Evolutionary conservation across 2,329 filamentous ascomycete genomes (phyloP).

Genomic region (Trichoderma oligosporum): DNA sequence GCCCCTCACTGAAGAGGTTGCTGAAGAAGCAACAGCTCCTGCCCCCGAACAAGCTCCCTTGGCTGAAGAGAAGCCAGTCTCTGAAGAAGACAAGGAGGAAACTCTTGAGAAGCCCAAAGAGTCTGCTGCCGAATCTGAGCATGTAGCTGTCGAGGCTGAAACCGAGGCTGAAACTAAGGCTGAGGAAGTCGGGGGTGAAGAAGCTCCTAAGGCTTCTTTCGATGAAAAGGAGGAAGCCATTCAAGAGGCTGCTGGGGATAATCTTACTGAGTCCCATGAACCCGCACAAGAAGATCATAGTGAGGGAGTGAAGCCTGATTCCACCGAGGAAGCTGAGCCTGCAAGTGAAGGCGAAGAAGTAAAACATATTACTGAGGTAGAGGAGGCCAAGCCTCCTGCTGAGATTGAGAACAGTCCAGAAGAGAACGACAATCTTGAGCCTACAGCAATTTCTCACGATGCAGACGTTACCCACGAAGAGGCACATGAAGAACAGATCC

Average conservation of each 20-base stretch:
- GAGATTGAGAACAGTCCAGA: neutral
- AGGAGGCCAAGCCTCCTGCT: neutral
- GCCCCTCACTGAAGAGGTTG: neutral
- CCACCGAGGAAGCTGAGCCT: constrained; percentile 5
- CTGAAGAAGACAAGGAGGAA: neutral
- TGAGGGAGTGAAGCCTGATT: neutral
- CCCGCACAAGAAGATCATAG: neutral
- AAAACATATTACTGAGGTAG: neutral
- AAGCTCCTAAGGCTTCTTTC: constrained; percentile 10
- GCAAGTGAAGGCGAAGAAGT: neutral
- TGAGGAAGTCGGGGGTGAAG: constrained; percentile 1
- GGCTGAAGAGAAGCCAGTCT: neutral
- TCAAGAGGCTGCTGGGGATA: constrained; percentile 5
- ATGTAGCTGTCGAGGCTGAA: constrained; percentile 5
- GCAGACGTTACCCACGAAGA: neutral
- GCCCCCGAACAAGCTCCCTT: neutral
- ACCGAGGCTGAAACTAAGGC: constrained; percentile 5
- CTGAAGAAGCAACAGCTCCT: neutral
- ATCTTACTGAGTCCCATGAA: constrained; percentile 12
- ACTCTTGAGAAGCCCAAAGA: constrained; percentile 8
- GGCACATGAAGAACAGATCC: constrained; percentile 3
- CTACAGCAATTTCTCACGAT: neutral
- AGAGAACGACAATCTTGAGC: neutral
- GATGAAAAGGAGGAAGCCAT: neutral
- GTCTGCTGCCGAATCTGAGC: neutral